Conservation (phyloP, 148 eudicot species). For the Agrostemma githago region DNA sequence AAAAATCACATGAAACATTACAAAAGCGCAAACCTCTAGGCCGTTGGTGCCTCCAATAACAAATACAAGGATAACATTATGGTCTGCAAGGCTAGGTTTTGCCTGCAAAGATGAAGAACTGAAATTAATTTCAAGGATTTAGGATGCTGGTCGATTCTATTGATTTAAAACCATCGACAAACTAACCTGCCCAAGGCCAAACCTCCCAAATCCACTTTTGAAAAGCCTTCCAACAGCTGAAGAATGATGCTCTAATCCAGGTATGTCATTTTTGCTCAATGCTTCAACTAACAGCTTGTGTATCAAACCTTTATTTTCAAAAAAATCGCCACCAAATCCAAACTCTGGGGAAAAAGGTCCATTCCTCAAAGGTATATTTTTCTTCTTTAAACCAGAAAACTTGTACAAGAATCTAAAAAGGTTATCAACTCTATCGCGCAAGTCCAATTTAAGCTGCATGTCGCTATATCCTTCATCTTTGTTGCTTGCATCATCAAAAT, state of each 20-base stretch:
- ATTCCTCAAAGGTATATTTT: slow-evolving; percentile 44
- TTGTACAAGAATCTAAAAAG: slow-evolving; percentile 87
- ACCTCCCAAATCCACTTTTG: slow-evolving; percentile 92
- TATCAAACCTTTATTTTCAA: slow-evolving; percentile 64
- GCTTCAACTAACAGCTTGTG: slow-evolving; percentile 57
- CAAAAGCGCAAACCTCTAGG: slow-evolving; percentile 53
- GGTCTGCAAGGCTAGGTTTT: slow-evolving; percentile 84
- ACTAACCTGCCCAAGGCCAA: slow-evolving; percentile 92
- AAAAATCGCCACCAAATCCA: slow-evolving; percentile 48
- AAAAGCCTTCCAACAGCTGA: slow-evolving; percentile 93
- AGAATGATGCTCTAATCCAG: slow-evolving; percentile 93
- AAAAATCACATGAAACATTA: background rate
- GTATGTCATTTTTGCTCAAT: slow-evolving; percentile 59
- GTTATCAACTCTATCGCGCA: slow-evolving; percentile 85
- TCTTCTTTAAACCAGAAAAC: slow-evolving; percentile 54
- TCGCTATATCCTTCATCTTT: slow-evolving; percentile 67
- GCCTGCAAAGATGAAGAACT: slow-evolving; percentile 49
- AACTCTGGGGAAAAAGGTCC: slow-evolving; percentile 40
- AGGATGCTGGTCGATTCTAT: background rate
- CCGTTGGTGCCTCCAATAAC: slow-evolving; percentile 86
- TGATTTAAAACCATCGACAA: background rate
- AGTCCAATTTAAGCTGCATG: slow-evolving; percentile 85
- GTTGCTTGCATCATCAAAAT: slow-evolving; percentile 43
- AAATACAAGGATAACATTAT: slow-evolving; percentile 75
- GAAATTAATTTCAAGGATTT: slow-evolving; percentile 7